phyloP scores from a whole-genome alignment of 2,329 filamentous ascomycete genomes.

The Pestalotiopsis fici region DNA sequence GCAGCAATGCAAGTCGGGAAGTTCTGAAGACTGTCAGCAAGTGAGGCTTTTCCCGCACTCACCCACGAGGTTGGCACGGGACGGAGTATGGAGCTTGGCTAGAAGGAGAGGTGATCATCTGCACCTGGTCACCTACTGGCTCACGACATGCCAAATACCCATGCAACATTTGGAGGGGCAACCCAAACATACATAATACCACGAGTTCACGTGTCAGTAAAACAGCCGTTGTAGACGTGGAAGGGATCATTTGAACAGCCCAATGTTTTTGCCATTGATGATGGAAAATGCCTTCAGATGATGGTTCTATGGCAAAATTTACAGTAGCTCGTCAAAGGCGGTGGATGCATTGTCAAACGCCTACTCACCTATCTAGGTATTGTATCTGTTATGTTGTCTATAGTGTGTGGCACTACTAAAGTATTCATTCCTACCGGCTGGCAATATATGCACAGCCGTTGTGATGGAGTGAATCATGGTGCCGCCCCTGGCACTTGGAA shows the following conservation, averaged over 20 bases:
- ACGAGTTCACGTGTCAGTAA: neutral
- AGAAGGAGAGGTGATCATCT: neutral
- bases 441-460: neutral
- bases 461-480: neutral
- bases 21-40: neutral
- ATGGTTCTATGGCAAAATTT: no score
- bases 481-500: slow-evolving; percentile 1
- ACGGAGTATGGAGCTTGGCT: neutral
- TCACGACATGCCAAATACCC: neutral
- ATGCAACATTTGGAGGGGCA: neutral
- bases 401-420: neutral
- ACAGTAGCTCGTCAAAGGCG: no score
- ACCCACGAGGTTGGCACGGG: neutral
- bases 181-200: neutral
- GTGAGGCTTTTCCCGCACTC: neutral
- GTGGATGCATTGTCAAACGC: no score
- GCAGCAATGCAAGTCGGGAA: neutral
- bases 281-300: no score
- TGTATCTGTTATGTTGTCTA: neutral
- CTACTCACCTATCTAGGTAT: no score
- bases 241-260: neutral
- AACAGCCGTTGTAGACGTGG: neutral
- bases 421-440: neutral
- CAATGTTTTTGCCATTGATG: neutral
- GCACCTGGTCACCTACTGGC: neutral